Evolutionary conservation across 495 filamentous ascomycete genomes (phyloP).

Genomic region (Mytilinidion resinicola): DNA sequence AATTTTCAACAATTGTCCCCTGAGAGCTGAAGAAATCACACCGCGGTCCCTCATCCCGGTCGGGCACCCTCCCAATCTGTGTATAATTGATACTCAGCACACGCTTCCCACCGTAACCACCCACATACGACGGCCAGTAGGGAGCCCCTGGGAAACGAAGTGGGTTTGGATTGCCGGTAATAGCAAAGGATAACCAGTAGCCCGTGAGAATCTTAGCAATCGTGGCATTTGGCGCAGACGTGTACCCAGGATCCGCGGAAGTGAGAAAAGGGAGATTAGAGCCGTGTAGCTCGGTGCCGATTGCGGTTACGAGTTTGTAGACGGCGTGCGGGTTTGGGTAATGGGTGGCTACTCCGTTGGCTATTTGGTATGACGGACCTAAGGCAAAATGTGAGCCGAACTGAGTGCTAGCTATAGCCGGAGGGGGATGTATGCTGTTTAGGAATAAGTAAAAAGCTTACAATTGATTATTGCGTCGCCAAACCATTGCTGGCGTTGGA

Average conservation of each 20-base stretch:
- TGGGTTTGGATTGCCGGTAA: not conserved
- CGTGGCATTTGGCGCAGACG: not conserved
- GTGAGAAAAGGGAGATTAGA: not conserved
- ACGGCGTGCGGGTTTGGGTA: not conserved
- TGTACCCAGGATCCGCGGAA: not conserved
- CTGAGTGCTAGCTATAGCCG: not conserved
- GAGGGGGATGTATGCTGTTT: not conserved
- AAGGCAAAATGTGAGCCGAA: not conserved
- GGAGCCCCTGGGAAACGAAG: not conserved
- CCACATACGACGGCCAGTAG: not conserved
- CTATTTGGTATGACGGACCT: not conserved
- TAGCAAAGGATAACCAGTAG: not conserved
- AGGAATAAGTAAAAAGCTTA: not conserved
- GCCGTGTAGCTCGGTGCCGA: not conserved
- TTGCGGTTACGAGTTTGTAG: not conserved
- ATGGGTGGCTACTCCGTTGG: not conserved
- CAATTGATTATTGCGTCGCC: conserved; percentile 5
- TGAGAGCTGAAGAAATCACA: not conserved
- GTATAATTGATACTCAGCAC: not conserved
- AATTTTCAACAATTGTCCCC: not conserved
- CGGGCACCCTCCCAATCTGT: not conserved
- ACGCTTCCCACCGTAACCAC: not conserved
- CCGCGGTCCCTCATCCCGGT: not conserved
- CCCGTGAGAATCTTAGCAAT: not conserved
- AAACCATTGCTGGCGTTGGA: conserved; percentile 17